A percentile compares a stretch with the other conserved stretches of the same genome.
Evolutionary conservation across 768 basidiomycete genomes (phyloP).

Genomic region (Boletales sp.): DNA sequence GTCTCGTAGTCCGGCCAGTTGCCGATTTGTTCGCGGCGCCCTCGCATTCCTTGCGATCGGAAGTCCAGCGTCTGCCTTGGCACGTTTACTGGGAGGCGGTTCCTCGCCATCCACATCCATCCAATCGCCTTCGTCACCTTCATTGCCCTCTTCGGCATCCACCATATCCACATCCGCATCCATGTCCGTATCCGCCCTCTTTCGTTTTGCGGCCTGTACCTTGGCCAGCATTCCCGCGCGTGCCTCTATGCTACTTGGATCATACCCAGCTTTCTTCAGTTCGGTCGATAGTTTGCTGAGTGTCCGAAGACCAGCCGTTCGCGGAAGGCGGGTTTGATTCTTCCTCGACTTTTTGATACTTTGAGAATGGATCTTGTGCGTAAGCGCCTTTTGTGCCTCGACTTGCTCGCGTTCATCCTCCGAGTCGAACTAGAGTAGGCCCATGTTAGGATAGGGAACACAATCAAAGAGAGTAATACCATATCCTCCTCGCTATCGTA

Average conservation of each 20-base stretch:
- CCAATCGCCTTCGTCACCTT: slow-evolving; percentile 43
- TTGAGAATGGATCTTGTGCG: slow-evolving; percentile 69
- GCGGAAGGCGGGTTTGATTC: slow-evolving; percentile 76
- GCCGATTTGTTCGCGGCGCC: slow-evolving; percentile 67
- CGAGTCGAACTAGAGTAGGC: slow-evolving; percentile 38
- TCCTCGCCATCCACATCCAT: slow-evolving; percentile 55
- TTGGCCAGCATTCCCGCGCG: slow-evolving; percentile 85
- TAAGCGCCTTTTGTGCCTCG: slow-evolving; percentile 54
- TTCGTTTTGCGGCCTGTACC: slow-evolving; percentile 61
- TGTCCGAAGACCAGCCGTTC: slow-evolving; percentile 64
- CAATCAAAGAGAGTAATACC: slow-evolving; percentile 38
- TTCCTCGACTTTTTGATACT: slow-evolving; percentile 82
- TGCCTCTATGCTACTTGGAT: slow-evolving; percentile 83
- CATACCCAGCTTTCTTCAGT: slow-evolving; percentile 84
- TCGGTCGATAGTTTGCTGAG: slow-evolving; percentile 72
- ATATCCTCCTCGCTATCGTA: slow-evolving; percentile 89
- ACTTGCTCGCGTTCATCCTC: slow-evolving; percentile 82
- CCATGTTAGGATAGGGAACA: not conserved
- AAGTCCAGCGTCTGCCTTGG: slow-evolving; percentile 59
- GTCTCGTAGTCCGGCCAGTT: slow-evolving; percentile 76
- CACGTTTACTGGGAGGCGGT: slow-evolving; percentile 52
- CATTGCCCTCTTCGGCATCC: slow-evolving; percentile 33
- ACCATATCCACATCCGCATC: slow-evolving; percentile 65
- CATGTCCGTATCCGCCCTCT: slow-evolving; percentile 47
- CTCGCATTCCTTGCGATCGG: slow-evolving; percentile 48